Base-by-base conservation (phyloP, 192 early-diverging fungal species). In the Geranomyces variabilis region DNA sequence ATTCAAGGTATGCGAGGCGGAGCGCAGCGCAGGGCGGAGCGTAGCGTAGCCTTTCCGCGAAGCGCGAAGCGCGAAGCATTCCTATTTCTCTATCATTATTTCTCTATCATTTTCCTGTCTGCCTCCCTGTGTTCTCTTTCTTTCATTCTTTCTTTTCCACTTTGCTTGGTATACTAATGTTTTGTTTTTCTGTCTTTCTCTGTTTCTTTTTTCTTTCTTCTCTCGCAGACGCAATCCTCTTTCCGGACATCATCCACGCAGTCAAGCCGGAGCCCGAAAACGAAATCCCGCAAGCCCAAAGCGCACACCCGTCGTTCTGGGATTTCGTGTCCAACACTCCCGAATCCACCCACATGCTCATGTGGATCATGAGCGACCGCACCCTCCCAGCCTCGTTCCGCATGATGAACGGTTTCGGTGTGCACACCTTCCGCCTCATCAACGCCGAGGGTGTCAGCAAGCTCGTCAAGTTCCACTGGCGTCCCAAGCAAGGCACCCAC, bases 401-500 rank as follows among this genome's bases (percentile, higher is more conserved):
- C 60, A 85, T 90, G 79, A 92, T 94, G 87, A 83, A 93, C 78
- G 93, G 91, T 36, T 94, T 85, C 80, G 90, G 87, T 29, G 90
- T 88, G 66, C 93, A 94, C 77, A 84, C 91, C 28, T 81, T 91
- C 63, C 89, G 89, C 70, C 79, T 93, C 29, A 89, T 94, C 60
- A 83, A 88, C 73, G 80, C 77, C 43, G 71, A 89, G 31, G 93
- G 92, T 43, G 77, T 86, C 36, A 83, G 79, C 77, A 78, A 80
- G 33, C 91, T 91, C 58, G 92, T 92, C 83, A 94, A 94, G 83
- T 92, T 91, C 88, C 93, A 94, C 82, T 92, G 87, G 82, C 89
- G 85, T 72, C 90, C 91, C 59, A 82, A 90, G 72, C 88, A 89
- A 72, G 93, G 93, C 33, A 84, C 89, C 81, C 89, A 92, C 83